Percentiles rank a stretch among this genome's conserved stretches.
These are phyloP conservation scores for Ogataea paradorogensis DNA, from an alignment of 805 yeast genomes.

Conservation along the genomic window DNA sequence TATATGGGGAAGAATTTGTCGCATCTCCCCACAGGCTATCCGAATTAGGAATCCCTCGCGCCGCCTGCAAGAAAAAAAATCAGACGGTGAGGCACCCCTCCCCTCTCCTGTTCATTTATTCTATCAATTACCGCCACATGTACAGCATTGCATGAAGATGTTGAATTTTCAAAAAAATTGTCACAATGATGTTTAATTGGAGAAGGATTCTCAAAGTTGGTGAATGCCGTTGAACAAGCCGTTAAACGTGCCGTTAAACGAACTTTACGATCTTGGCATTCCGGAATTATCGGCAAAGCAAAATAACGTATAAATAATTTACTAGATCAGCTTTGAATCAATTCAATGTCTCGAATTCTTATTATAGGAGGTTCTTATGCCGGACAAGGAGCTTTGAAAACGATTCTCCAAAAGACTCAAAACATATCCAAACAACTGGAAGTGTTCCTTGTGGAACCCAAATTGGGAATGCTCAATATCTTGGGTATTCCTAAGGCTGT, in stretches of 20 bases:
- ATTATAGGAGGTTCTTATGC: constrained; percentile 16
- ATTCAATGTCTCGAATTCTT: constrained; percentile 6
- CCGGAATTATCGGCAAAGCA: neutral
- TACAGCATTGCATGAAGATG: too few species aligned
- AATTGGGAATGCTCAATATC: constrained; percentile 40
- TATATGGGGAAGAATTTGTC: constrained; percentile 4
- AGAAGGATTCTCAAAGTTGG: too few species aligned
- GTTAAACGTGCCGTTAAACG: too few species aligned
- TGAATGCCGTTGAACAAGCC: too few species aligned
- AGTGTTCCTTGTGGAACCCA: constrained; percentile 38
- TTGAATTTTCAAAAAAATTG: too few species aligned
- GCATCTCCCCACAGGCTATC: constrained; percentile 2
- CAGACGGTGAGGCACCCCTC: neutral
- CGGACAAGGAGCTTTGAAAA: constrained; percentile 12
- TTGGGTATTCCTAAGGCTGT: constrained; percentile 40
- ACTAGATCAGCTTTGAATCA: neutral
- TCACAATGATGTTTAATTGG: too few species aligned
- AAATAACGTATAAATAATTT: too few species aligned
- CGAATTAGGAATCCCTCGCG: neutral
- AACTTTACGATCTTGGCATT: too few species aligned
- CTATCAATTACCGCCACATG: too few species aligned
- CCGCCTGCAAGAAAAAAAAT: neutral
- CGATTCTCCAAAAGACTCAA: constrained; percentile 5
- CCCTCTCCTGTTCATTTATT: too few species aligned
- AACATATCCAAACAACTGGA: constrained; percentile 16